phyloP scores from a whole-genome alignment of 75 land plant genomes.

The Azolla pinnata region DNA sequence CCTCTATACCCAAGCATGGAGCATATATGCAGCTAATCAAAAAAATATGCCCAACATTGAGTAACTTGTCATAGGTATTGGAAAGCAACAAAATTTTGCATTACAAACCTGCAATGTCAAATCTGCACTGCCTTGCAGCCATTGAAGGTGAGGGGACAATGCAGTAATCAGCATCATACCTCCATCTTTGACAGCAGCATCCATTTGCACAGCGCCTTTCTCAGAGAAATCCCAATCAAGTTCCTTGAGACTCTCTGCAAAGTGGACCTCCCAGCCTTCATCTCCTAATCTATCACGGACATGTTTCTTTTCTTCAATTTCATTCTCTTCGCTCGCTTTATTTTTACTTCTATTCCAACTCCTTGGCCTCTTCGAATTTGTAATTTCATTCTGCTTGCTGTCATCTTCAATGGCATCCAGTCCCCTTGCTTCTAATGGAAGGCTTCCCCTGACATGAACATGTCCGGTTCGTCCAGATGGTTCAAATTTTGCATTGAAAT shows the following conservation, averaged over 20 bases:
- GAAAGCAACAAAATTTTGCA: too few species aligned
- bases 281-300: conserved; percentile 54
- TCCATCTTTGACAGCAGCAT: conserved; percentile 96
- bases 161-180: conserved; percentile 98
- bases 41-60: too few species aligned
- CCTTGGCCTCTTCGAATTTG: conserved; percentile 26
- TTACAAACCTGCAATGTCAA: conserved; percentile 66
- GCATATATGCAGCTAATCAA: too few species aligned
- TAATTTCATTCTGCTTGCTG: conserved; percentile 27
- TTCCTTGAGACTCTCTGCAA: conserved; percentile 72
- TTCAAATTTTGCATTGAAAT: conserved; percentile 93
- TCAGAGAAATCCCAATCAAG: conserved; percentile 80
- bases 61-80: too few species aligned
- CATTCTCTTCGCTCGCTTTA: conserved; percentile 27
- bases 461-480: conserved; percentile 83
- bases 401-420: conserved; percentile 32
- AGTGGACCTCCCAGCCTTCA: conserved; percentile 73
- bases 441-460: conserved; percentile 85
- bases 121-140: conserved; percentile 96
- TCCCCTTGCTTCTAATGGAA: conserved; percentile 63
- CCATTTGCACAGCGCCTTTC: conserved; percentile 74
- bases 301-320: conserved; percentile 37
- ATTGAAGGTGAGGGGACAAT: conserved; percentile 67
- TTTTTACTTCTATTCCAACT: conserved; percentile 43
- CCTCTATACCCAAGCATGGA: too few species aligned